Conservation (phyloP, 352 stramenopile species). For the Globisporangium nunn region DNA sequence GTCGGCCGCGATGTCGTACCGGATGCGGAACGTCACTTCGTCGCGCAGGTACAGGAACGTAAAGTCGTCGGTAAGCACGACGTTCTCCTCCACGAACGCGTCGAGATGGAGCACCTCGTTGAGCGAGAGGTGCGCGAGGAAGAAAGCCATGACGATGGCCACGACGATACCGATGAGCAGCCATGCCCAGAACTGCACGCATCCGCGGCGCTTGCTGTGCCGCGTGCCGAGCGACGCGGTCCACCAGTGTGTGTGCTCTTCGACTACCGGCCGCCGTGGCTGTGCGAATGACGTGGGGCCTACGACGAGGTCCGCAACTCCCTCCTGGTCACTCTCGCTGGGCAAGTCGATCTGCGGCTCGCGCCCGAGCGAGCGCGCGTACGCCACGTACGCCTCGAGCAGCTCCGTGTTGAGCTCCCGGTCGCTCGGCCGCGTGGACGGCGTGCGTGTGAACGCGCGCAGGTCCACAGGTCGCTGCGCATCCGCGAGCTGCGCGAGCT, state of each 20-base stretch:
- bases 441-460: conserved; percentile 32
- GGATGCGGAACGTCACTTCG: conserved; percentile 49
- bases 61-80: conserved; percentile 44
- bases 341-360: conserved; percentile 83
- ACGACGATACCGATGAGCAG: conserved; percentile 29
- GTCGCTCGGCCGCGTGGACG: conserved; percentile 49
- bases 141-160: conserved; percentile 21
- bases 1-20: conserved; percentile 34
- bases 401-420: conserved; percentile 90
- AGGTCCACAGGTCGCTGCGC: conserved; percentile 45
- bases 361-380: conserved; percentile 87
- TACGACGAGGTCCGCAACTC: conserved; percentile 12
- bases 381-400: conserved; percentile 92
- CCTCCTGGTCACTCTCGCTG: conserved; percentile 38
- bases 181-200: conserved; percentile 31
- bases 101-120: conserved; percentile 67
- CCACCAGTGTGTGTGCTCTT: conserved; percentile 32
- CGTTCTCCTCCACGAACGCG: conserved; percentile 43
- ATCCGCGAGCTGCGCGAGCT: conserved; percentile 50
- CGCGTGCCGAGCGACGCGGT: conserved; percentile 41
- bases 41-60: conserved; percentile 56
- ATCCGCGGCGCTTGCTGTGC: conserved; percentile 25
- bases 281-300: conserved; percentile 30
- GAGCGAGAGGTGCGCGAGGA: conserved; percentile 19
- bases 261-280: conserved; percentile 25